Percentiles rank a stretch among this genome's conserved stretches.
Evolutionary conservation across 192 early-diverging fungal species (phyloP).

Genomic region (Linnemannia hyalina): DNA sequence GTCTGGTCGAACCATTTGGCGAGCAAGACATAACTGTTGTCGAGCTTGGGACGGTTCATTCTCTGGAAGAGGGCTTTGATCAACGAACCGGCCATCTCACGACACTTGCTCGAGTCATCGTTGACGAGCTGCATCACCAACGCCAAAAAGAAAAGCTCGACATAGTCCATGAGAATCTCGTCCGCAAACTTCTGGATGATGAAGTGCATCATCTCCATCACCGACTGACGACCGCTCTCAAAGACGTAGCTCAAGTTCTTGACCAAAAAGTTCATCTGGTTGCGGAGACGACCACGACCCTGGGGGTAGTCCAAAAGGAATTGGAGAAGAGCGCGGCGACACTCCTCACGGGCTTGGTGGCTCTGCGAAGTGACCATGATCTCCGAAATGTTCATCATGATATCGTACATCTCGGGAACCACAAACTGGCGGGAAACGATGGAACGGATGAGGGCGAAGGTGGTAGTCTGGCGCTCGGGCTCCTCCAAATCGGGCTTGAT

Average conservation of each 20-base stretch:
- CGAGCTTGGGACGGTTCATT: slow-evolving; percentile 69
- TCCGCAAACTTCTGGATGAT: slow-evolving; percentile 86
- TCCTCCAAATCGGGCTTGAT: slow-evolving; percentile 93
- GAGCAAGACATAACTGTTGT: slow-evolving; percentile 76
- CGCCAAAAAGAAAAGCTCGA: slow-evolving; percentile 88
- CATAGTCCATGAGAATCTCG: slow-evolving; percentile 78
- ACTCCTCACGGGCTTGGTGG: slow-evolving; percentile 82
- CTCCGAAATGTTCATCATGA: slow-evolving; percentile 86
- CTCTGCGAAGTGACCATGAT: slow-evolving; percentile 92
- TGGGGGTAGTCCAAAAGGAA: slow-evolving; percentile 98
- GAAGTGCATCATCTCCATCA: slow-evolving; percentile 87
- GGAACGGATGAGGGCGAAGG: slow-evolving; percentile 88
- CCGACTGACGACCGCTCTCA: slow-evolving; percentile 93
- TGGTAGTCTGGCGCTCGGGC: slow-evolving; percentile 84
- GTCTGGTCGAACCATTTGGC: slow-evolving; percentile 81
- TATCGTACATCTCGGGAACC: slow-evolving; percentile 91
- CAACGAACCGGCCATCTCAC: slow-evolving; percentile 86
- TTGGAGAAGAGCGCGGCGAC: slow-evolving; percentile 84
- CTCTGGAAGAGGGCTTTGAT: slow-evolving; percentile 77
- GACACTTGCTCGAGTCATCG: slow-evolving; percentile 93
- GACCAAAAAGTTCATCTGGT: slow-evolving; percentile 89
- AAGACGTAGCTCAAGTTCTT: slow-evolving; percentile 92
- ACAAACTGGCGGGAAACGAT: slow-evolving; percentile 89
- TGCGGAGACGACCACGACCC: slow-evolving; percentile 81
- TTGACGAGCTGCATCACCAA: slow-evolving; percentile 89